A percentile compares a stretch with the other conserved stretches of the same genome.
phyloP scores from a whole-genome alignment of 163 green algal genomes.

The Prototheca wickerhamii region DNA sequence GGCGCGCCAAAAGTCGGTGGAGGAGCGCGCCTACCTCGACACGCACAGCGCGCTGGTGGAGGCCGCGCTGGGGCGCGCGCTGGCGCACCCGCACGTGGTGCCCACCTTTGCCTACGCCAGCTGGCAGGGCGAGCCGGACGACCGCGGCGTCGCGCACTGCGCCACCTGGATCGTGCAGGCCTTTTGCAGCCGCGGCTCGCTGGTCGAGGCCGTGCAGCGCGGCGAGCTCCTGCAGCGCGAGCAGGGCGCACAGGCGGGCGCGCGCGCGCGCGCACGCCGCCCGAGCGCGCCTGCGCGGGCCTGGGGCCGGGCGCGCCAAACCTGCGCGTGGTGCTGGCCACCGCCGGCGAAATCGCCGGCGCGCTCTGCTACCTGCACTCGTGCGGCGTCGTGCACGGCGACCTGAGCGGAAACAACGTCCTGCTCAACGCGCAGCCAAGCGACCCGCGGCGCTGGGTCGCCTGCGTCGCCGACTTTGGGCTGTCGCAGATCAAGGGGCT shows the following conservation, averaged over 20 bases:
- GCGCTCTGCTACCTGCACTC: conserved; percentile 51
- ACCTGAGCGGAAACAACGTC: conserved; percentile 34
- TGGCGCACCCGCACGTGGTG: conserved; percentile 20
- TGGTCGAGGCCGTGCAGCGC: conserved; percentile 13
- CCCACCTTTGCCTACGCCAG: background rate
- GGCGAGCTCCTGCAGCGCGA: conserved; percentile 1
- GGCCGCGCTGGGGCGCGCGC: conserved; percentile 7
- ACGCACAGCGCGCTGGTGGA: conserved; percentile 6
- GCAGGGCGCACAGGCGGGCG: too few relatives aligned
- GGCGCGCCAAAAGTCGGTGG: background rate
- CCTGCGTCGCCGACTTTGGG: conserved; percentile 13
- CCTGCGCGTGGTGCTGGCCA: conserved; percentile 6
- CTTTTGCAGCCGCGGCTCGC: conserved; percentile 16
- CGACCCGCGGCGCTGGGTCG: background rate
- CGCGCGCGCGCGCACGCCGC: too few relatives aligned
- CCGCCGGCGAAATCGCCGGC: conserved; percentile 24
- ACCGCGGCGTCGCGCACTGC: background rate
- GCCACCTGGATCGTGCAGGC: conserved; percentile 21
- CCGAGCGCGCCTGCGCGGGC: too few relatives aligned
- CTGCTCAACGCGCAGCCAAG: conserved; percentile 17
- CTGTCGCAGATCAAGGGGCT: conserved; percentile 6
- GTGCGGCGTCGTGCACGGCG: conserved; percentile 52
- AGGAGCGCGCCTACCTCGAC: background rate
- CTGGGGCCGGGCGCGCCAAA: too few relatives aligned
- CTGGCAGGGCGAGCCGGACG: background rate